Evolutionary conservation across 2,329 filamentous ascomycete species (phyloP).

Genomic region (Lecanicillium sp.): DNA sequence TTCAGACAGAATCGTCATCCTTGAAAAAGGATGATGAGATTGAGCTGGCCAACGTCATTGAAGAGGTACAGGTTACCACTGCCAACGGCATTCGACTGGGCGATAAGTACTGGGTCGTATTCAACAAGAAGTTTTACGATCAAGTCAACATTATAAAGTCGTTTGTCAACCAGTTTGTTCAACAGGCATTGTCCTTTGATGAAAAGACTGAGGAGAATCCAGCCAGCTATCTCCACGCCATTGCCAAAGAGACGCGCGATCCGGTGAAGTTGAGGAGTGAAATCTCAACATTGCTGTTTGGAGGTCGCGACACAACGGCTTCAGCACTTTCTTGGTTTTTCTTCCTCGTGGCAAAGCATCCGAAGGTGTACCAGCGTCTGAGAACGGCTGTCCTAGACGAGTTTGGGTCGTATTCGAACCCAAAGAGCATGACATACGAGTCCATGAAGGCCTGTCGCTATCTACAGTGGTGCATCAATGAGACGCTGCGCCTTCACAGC

Average conservation of each 20-base stretch:
- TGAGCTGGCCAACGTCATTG: conserved; percentile 15
- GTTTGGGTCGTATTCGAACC: conserved; percentile 8
- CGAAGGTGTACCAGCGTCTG: conserved; percentile 9
- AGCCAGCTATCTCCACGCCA: conserved; percentile 12
- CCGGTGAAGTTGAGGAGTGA: conserved; percentile 10
- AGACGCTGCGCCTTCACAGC: conserved; percentile 23
- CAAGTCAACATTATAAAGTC: conserved; percentile 7
- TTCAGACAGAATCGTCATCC: conserved; percentile 12
- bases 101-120: conserved; percentile 7
- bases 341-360: conserved; percentile 13
- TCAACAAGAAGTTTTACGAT: conserved; percentile 5
- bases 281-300: conserved; percentile 12
- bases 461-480: conserved; percentile 14
- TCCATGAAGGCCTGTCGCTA: not conserved
- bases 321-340: conserved; percentile 14
- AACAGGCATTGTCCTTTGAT: conserved; percentile 2
- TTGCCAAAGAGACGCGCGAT: conserved; percentile 12
- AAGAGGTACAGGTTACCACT: conserved; percentile 7
- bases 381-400: conserved; percentile 5
- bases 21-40: conserved; percentile 11
- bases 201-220: not conserved
- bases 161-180: conserved; percentile 7
- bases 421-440: conserved; percentile 6
- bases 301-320: conserved; percentile 17
- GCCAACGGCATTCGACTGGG: conserved; percentile 9